A percentile compares a stretch with the other conserved stretches of the same genome.
phyloP scores from a whole-genome alignment of 2,329 filamentous ascomycete species.

The Paraconiothyrium brasiliense region DNA sequence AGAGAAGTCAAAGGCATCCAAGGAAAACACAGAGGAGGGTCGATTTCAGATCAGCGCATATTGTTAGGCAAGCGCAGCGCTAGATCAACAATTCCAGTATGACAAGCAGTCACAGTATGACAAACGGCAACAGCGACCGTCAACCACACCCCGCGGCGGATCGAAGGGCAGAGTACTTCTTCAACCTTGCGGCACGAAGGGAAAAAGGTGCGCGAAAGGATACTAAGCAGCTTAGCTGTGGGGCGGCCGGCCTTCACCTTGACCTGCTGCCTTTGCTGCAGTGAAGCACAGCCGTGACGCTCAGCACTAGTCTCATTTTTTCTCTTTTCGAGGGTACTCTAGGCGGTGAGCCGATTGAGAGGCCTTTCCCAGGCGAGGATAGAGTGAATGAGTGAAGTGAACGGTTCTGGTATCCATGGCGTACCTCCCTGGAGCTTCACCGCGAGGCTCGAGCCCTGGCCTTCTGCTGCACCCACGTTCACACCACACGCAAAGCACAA shows the following conservation, averaged over 20 bases:
- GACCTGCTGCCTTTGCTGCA: neutral
- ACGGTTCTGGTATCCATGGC: neutral
- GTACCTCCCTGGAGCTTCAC: neutral
- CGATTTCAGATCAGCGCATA: neutral
- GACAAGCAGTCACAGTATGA: neutral
- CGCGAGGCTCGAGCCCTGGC: no score
- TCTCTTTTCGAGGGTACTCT: neutral
- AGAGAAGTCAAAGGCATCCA: neutral
- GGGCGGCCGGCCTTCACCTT: neutral
- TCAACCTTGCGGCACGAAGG: neutral
- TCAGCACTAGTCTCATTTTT: neutral
- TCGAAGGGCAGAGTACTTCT: neutral
- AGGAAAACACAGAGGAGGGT: neutral
- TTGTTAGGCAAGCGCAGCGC: neutral
- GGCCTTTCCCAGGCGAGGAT: neutral
- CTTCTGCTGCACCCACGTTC: no score
- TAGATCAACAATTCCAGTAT: neutral
- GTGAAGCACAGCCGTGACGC: neutral
- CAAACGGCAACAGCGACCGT: neutral
- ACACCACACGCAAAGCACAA: no score
- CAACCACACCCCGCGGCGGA: neutral
- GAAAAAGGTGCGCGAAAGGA: neutral
- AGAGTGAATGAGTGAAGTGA: neutral
- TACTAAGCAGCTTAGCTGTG: neutral
- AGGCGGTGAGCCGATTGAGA: neutral